Conservation (phyloP, 345 rosid species). For the Arabidopsis suecica region DNA sequence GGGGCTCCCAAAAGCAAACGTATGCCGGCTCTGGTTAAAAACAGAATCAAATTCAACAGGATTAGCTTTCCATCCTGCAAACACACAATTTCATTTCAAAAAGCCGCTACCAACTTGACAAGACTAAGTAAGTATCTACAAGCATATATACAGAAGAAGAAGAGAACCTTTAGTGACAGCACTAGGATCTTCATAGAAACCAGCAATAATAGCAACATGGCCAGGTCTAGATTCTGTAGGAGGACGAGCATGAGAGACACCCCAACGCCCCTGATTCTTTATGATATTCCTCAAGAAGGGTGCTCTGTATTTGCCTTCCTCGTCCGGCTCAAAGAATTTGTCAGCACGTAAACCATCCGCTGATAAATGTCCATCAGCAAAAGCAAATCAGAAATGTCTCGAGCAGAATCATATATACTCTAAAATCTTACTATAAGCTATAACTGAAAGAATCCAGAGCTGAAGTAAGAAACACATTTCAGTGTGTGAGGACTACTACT, state of each 20-base stretch:
- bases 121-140: neutral
- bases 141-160: neutral
- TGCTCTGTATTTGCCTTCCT: slow-evolving; percentile 71
- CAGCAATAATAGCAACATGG: slow-evolving; percentile 93
- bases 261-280: slow-evolving; percentile 86
- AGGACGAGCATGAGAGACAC: slow-evolving; percentile 98
- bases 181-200: slow-evolving; percentile 98
- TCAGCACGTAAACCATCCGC: slow-evolving; percentile 99
- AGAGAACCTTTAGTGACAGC: slow-evolving; percentile 86
- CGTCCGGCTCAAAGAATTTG: slow-evolving; percentile 93
- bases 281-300: slow-evolving; percentile 86
- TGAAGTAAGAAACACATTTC: neutral
- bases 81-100: slow-evolving; percentile 10
- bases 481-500: neutral
- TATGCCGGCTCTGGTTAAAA: slow-evolving; percentile 81
- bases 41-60: slow-evolving; percentile 98
- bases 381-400: slow-evolving; percentile 1
- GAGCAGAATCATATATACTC: slow-evolving; percentile 5
- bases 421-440: neutral
- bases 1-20: slow-evolving; percentile 90
- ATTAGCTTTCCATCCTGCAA: slow-evolving; percentile 97
- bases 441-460: neutral
- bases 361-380: slow-evolving; percentile 37
- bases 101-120: slow-evolving; percentile 2
- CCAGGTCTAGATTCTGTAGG: slow-evolving; percentile 99